phyloP scores from a whole-genome alignment of 192 early-diverging fungal species.

The Coemansia sp. region DNA sequence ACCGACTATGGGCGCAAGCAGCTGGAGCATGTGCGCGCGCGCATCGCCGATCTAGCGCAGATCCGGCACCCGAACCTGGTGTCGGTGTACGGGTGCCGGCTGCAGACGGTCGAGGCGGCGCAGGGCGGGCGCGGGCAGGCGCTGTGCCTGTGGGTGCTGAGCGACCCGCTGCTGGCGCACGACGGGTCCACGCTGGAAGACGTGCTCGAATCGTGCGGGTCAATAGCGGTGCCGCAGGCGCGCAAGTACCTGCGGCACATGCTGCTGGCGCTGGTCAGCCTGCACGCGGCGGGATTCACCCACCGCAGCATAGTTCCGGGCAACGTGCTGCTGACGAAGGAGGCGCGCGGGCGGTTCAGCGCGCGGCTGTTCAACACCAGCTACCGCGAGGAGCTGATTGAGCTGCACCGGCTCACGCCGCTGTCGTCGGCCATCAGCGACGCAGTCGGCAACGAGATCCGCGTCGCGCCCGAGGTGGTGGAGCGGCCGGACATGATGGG shows the following conservation, averaged over 20 bases:
- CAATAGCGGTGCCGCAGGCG: conserved; percentile 53
- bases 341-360: conserved; percentile 19
- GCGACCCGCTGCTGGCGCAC: conserved; percentile 29
- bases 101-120: conserved; percentile 33
- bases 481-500: conserved; percentile 60
- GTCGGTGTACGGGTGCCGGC: conserved; percentile 55
- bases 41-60: conserved; percentile 27
- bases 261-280: conserved; percentile 56
- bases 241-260: conserved; percentile 66
- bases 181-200: conserved; percentile 56
- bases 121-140: conserved; percentile 20
- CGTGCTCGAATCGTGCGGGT: conserved; percentile 62
- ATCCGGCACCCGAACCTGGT: conserved; percentile 60
- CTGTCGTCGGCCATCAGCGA: conserved; percentile 30
- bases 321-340: conserved; percentile 35
- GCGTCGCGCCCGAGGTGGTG: conserved; percentile 60
- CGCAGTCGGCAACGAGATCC: conserved; percentile 27
- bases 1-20: conserved; percentile 45
- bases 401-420: conserved; percentile 42
- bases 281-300: conserved; percentile 64
- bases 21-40: conserved; percentile 54
- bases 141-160: conserved; percentile 28
- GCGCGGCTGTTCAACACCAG: conserved; percentile 64
- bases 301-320: conserved; percentile 53
- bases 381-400: conserved; percentile 60